Evolutionary conservation across 495 filamentous ascomycete species (phyloP), one percentile per base, ranked within the genome.

Genomic region (Penicillium manginii): DNA sequence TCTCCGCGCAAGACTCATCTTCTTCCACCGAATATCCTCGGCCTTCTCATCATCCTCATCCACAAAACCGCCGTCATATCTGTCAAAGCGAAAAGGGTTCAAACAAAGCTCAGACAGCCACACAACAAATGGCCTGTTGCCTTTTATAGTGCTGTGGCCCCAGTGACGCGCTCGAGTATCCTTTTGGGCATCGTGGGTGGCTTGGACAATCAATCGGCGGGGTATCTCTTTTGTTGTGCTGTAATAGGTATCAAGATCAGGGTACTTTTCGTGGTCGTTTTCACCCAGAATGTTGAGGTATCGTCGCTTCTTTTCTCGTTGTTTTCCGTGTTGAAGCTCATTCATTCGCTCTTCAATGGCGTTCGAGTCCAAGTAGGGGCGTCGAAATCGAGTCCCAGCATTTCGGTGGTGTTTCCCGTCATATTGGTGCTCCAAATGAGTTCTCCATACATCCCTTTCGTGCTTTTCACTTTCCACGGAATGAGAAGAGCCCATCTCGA

Each of bases 191-290:
- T 47, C 49, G 23, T 19, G 17, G 17, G 59, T 52, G n/a, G 59
- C 54, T 21, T 61, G 59, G 21, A 61, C 59, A n/a, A 61, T 37
- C 4, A 61, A 49, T 49, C 59, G 59, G 56, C 59, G 59, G 7
- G 59, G 59, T 11, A 47, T 29, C 40, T 56, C 53, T 42, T 57
- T 61, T 3, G 39, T 57, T 18, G 59, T 51, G 19, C 59, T 61
- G 32, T 61, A 61, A 39, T 61, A 61, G 4, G 59, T 52, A 39
- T 61, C 59, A 9, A 57, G 19, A 15, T 61, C 59, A 11, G 50
- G 53, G 22, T 46, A 61, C 22, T 61, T 61, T 17, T 57, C 42
- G 19, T 61, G 59, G 4, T 61, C 59, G 17, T 57, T 55, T 7
- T 48, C 54, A 21, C 59, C 33, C 21, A 33, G 35, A 14, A 49